Evolutionary conservation across 805 yeast genomes (phyloP).

Genomic region (Wickerhamomyces hampshirensis): DNA sequence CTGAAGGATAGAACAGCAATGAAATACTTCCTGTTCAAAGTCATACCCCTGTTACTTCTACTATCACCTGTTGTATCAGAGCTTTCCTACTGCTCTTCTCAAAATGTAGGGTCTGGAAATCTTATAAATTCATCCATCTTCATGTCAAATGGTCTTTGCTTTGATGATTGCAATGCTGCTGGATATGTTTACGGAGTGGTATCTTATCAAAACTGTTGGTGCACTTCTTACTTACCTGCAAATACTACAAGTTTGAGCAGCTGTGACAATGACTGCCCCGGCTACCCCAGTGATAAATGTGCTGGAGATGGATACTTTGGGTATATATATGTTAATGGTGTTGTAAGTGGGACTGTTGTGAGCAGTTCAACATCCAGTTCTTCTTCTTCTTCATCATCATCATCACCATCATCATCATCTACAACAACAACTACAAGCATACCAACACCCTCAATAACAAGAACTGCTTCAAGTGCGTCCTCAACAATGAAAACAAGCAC

Average conservation of each 20-base stretch:
- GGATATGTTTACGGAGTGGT: slow-evolving; percentile 44
- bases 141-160: slow-evolving; percentile 41
- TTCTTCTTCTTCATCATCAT: slow-evolving; percentile 3
- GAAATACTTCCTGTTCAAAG: not conserved
- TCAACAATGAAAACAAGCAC: too few relatives aligned
- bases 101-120: slow-evolving; percentile 14
- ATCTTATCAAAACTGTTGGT: slow-evolving; percentile 37
- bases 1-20: not conserved
- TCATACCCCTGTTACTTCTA: not conserved
- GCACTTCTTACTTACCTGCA: slow-evolving; percentile 36
- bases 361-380: slow-evolving; percentile 3
- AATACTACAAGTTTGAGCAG: slow-evolving; percentile 29
- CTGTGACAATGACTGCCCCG: slow-evolving; percentile 39
- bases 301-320: slow-evolving; percentile 36
- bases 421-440: slow-evolving; percentile 9
- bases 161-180: slow-evolving; percentile 28
- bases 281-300: slow-evolving; percentile 37
- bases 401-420: slow-evolving; percentile 4
- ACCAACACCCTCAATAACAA: slow-evolving; percentile 5
- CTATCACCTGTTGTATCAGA: not conserved
- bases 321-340: slow-evolving; percentile 28
- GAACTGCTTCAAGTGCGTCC: slow-evolving; percentile 4
- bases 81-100: slow-evolving; percentile 11
- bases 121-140: slow-evolving; percentile 7
- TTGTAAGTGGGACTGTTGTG: slow-evolving; percentile 7